These are phyloP conservation scores for Elongisporangium senticosum DNA, from an alignment of 352 stramenopile genomes.

Conservation along the genomic window DNA sequence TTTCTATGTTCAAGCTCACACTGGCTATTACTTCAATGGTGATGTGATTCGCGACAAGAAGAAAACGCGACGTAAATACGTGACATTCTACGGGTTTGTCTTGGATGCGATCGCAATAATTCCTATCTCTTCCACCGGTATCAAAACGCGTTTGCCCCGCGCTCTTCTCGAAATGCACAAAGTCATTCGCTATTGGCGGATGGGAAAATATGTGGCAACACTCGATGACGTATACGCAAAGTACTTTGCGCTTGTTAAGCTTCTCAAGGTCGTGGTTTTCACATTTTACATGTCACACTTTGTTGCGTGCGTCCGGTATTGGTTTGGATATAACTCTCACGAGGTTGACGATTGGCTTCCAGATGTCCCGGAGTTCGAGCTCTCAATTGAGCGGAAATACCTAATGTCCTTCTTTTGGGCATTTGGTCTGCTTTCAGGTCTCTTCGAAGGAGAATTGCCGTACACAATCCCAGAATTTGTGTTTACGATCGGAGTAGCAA, in stretches of 20 bases:
- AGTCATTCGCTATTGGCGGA: constrained; percentile 22
- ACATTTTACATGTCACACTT: constrained; percentile 38
- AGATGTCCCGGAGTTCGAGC: not conserved
- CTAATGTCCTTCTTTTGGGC: constrained; percentile 50
- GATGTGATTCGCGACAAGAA: constrained; percentile 22
- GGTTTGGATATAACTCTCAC: constrained; percentile 34
- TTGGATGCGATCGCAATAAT: constrained; percentile 37
- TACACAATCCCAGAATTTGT: constrained; percentile 31
- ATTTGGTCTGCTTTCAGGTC: constrained; percentile 40
- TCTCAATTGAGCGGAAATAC: constrained; percentile 20
- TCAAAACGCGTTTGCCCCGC: constrained; percentile 5
- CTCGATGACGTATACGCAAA: constrained; percentile 52
- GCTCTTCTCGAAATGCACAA: constrained; percentile 42
- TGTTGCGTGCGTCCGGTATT: constrained; percentile 44
- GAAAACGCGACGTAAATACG: constrained; percentile 30
- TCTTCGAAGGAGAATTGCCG: constrained; percentile 48
- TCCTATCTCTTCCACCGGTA: constrained; percentile 19
- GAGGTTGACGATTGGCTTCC: constrained; percentile 37
- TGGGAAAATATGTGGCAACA: constrained; percentile 32
- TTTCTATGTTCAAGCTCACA: constrained; percentile 53
- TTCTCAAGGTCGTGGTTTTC: constrained; percentile 36
- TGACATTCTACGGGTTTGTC: constrained; percentile 41
- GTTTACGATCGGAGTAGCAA: constrained; percentile 46
- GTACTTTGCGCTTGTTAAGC: constrained; percentile 47
- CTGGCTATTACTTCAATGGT: constrained; percentile 41